Evolutionary conservation across 1,139 yeast species (phyloP).

Genomic region (Scheffersomyces illinoinensis): DNA sequence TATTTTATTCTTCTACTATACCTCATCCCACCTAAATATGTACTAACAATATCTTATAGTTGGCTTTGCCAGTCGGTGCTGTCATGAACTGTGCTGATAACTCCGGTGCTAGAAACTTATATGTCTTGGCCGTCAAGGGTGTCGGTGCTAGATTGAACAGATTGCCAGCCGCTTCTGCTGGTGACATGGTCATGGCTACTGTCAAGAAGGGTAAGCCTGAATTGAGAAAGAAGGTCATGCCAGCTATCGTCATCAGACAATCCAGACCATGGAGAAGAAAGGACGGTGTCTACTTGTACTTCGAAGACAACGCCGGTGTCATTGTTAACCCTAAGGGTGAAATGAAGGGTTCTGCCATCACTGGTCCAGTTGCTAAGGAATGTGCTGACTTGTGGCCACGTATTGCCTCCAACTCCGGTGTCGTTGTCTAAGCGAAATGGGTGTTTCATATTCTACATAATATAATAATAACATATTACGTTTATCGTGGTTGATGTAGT

Average conservation of each 20-base stretch:
- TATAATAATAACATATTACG: neutral
- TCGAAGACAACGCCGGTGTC: slow-evolving; percentile 99
- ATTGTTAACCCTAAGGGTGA: slow-evolving; percentile 99
- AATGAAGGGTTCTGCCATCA: slow-evolving; percentile 99
- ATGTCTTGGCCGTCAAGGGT: slow-evolving; percentile 99
- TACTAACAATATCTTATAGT: slow-evolving; percentile 48
- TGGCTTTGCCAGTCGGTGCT: slow-evolving; percentile 99
- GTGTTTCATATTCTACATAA: neutral
- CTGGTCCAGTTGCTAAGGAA: slow-evolving; percentile 99
- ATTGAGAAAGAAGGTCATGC: slow-evolving; percentile 99
- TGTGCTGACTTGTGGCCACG: slow-evolving; percentile 99
- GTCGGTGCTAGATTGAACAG: slow-evolving; percentile 99
- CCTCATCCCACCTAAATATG: slow-evolving; percentile 14
- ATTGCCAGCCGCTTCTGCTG: slow-evolving; percentile 99
- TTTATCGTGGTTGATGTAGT: neutral
- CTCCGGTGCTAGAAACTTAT: slow-evolving; percentile 99
- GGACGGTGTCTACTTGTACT: slow-evolving; percentile 99
- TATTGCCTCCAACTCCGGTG: slow-evolving; percentile 99
- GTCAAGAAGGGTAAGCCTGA: slow-evolving; percentile 99
- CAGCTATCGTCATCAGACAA: slow-evolving; percentile 99
- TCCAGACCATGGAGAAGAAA: slow-evolving; percentile 99
- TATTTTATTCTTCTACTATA: slow-evolving; percentile 1
- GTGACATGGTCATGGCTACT: slow-evolving; percentile 99
- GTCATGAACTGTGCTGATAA: slow-evolving; percentile 99
- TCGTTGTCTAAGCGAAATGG: slow-evolving; percentile 72